Evolutionary conservation across 768 basidiomycete species (phyloP).

Genomic region (Phaeolepiota aurea): DNA sequence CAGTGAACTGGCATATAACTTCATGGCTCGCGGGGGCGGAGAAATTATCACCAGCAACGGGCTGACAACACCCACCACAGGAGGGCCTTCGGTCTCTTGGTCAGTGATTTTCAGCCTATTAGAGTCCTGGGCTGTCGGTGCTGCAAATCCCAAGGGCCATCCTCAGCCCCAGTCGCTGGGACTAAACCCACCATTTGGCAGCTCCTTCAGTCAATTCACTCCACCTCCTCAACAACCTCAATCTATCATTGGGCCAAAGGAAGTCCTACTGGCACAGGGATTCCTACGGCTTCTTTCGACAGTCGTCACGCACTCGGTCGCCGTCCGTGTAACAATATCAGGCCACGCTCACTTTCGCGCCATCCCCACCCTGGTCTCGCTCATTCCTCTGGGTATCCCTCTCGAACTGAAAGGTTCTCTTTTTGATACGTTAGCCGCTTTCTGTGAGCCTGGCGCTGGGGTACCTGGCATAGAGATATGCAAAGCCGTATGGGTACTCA

Average conservation of each 20-base stretch:
- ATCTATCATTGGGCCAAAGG: constrained; percentile 52
- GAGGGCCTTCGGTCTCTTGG: constrained; percentile 69
- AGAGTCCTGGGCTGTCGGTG: constrained; percentile 63
- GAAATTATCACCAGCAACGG: constrained; percentile 59
- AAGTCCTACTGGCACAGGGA: constrained; percentile 69
- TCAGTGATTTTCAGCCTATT: constrained; percentile 62
- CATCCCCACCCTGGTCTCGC: constrained; percentile 68
- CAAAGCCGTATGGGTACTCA: constrained; percentile 71
- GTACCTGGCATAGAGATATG: constrained; percentile 69
- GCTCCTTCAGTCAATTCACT: constrained; percentile 23
- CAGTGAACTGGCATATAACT: constrained; percentile 84
- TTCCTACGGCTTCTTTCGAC: constrained; percentile 76
- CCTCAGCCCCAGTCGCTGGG: constrained; percentile 34
- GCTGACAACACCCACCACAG: constrained; percentile 39
- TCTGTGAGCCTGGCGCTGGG: constrained; percentile 77
- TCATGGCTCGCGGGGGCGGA: constrained; percentile 69
- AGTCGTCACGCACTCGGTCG: constrained; percentile 66
- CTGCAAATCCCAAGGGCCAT: constrained; percentile 35
- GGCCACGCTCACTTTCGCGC: constrained; percentile 75
- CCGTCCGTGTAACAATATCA: constrained; percentile 72
- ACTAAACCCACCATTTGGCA: constrained; percentile 16
- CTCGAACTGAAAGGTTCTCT: constrained; percentile 86
- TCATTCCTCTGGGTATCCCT: constrained; percentile 75
- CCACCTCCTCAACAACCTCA: constrained; percentile 32
- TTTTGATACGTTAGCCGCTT: constrained; percentile 73